Percentiles rank a stretch among this genome's conserved stretches.
Conservation (phyloP, 495 filamentous ascomycete species). For the Annulohypoxylon moriforme region DNA sequence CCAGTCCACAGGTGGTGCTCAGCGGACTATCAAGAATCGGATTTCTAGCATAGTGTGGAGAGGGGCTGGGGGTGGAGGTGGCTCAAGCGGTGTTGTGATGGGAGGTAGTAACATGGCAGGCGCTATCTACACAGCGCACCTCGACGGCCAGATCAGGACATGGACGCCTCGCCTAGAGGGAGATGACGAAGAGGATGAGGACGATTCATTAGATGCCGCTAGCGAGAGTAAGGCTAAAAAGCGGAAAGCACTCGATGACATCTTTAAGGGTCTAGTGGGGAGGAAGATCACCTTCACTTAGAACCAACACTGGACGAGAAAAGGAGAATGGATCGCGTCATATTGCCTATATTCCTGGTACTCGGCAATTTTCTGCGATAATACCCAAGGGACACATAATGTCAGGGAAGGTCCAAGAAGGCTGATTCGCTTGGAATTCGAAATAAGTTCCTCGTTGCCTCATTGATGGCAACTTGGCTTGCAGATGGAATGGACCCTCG, state of each 20-base stretch:
- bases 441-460: background rate
- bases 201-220: slow-evolving; percentile 48
- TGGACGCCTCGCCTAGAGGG: slow-evolving; percentile 67
- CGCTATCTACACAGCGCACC: slow-evolving; percentile 67
- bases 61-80: slow-evolving; percentile 59
- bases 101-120: slow-evolving; percentile 58
- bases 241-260: slow-evolving; percentile 70
- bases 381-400: background rate
- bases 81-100: slow-evolving; percentile 55
- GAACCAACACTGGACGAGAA: background rate
- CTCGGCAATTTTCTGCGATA: slow-evolving; percentile 5
- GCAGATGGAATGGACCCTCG: slow-evolving; percentile 11
- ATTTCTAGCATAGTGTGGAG: slow-evolving; percentile 80
- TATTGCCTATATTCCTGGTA: background rate
- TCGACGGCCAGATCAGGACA: slow-evolving; percentile 67
- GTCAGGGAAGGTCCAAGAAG: background rate
- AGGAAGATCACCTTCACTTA: slow-evolving; percentile 64
- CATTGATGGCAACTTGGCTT: slow-evolving; percentile 22
- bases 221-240: slow-evolving; percentile 59
- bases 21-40: slow-evolving; percentile 63
- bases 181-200: slow-evolving; percentile 57
- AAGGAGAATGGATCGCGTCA: background rate
- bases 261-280: slow-evolving; percentile 64
- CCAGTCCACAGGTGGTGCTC: slow-evolving; percentile 48
- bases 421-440: slow-evolving; percentile 6